Conservation (phyloP, 441 rosid genomes). For the Capsella rubella region DNA sequence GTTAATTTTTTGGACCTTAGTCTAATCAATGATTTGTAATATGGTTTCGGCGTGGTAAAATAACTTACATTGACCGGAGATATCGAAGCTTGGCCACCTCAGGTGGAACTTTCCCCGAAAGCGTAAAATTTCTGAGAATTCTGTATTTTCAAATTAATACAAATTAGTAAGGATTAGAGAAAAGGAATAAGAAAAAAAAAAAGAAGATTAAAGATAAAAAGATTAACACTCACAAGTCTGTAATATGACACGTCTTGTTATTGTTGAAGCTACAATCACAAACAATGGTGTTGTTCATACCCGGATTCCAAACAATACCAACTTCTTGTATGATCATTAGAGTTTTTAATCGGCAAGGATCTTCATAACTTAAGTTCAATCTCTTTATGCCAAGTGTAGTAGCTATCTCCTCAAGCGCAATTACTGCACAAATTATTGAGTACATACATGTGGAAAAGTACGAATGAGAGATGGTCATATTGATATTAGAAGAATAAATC, state of each 20-base stretch:
- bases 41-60: not conserved
- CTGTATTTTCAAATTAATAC: not conserved
- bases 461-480: not conserved
- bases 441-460: not conserved
- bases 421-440: constrained; percentile 17
- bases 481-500: not conserved
- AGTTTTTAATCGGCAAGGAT: constrained; percentile 20
- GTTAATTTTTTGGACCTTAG: not conserved
- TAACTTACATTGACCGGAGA: constrained; percentile 33
- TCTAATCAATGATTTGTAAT: not conserved
- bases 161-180: not conserved
- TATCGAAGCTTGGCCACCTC: constrained; percentile 30
- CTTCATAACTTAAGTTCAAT: constrained; percentile 17
- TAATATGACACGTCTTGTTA: constrained; percentile 29
- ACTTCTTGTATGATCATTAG: constrained; percentile 11
- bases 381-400: constrained; percentile 34
- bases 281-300: constrained; percentile 7
- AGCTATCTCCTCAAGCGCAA: constrained; percentile 37
- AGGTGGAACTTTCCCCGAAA: constrained; percentile 34
- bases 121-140: not conserved
- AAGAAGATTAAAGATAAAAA: not conserved
- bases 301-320: constrained; percentile 1
- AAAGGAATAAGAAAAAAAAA: not conserved
- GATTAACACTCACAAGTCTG: constrained; percentile 30
- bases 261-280: constrained; percentile 30